These are phyloP conservation scores for Solanum phureja DNA, from an alignment of 257 asterid species.

Conservation along the genomic window DNA sequence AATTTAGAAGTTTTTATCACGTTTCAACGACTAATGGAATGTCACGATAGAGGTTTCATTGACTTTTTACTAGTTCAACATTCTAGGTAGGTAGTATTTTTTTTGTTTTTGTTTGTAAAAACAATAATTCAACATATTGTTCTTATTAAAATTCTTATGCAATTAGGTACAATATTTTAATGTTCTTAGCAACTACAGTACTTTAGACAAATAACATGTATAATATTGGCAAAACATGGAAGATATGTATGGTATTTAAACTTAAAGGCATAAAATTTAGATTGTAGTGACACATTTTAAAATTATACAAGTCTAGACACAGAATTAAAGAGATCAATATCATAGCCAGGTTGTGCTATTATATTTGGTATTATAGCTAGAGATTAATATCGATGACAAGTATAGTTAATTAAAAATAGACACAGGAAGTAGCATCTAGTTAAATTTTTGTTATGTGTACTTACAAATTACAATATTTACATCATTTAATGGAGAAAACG, in stretches of 20 bases:
- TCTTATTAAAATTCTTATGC: background rate
- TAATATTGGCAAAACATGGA: background rate
- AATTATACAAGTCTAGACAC: background rate
- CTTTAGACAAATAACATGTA: background rate
- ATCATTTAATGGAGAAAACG: background rate
- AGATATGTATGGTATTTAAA: background rate
- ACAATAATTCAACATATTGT: background rate
- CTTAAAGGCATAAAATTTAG: too few relatives aligned
- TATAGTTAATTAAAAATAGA: background rate
- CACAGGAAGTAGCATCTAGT: accelerated
- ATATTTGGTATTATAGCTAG: background rate
- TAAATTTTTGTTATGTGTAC: too few relatives aligned
- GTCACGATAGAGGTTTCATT: background rate
- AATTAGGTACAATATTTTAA: background rate
- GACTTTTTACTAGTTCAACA: background rate
- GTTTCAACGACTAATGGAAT: background rate
- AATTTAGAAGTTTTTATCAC: background rate
- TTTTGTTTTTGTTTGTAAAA: background rate
- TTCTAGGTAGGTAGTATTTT: background rate
- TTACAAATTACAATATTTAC: background rate
- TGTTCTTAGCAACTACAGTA: background rate
- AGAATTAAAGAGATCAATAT: background rate
- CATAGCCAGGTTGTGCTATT: too few relatives aligned
- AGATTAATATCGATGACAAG: background rate
- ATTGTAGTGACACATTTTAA: too few relatives aligned